Conservation (phyloP, 345 rosid genomes). For the Moricandia arvensis region DNA sequence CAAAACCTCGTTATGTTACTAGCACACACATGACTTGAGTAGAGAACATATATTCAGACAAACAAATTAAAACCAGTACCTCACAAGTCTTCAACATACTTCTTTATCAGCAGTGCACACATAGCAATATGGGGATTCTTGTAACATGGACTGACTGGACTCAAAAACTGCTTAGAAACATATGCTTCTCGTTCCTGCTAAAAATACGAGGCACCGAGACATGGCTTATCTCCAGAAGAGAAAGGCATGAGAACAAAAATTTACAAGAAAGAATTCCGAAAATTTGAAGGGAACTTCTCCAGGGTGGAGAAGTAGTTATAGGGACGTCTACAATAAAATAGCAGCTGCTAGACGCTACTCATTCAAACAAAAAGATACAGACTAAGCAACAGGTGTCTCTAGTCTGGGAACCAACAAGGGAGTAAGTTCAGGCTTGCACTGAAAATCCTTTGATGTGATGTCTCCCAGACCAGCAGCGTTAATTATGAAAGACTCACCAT, state of each 20-base stretch:
- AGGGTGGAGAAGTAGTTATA: constrained; percentile 4
- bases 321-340: neutral
- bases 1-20: neutral
- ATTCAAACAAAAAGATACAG: constrained; percentile 9
- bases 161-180: constrained; percentile 9
- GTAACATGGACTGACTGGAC: constrained; percentile 14
- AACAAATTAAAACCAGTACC: constrained; percentile 33
- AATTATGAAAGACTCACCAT: neutral
- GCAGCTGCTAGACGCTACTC: constrained; percentile 10
- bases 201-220: constrained; percentile 24
- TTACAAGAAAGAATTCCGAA: neutral
- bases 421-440: neutral
- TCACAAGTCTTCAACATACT: constrained; percentile 27
- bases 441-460: neutral
- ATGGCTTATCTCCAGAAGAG: constrained; percentile 23
- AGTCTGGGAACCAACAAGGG: neutral
- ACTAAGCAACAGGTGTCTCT: constrained; percentile 12
- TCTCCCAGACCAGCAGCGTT: constrained; percentile 7
- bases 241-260: constrained; percentile 13
- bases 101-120: constrained; percentile 24
- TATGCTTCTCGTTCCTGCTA: constrained; percentile 35
- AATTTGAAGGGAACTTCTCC: neutral
- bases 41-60: constrained; percentile 1
- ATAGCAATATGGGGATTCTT: constrained; percentile 9
- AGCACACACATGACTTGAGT: constrained; percentile 6